phyloP scores from a whole-genome alignment of 352 stramenopile species.

The Pythium plurisporium region DNA sequence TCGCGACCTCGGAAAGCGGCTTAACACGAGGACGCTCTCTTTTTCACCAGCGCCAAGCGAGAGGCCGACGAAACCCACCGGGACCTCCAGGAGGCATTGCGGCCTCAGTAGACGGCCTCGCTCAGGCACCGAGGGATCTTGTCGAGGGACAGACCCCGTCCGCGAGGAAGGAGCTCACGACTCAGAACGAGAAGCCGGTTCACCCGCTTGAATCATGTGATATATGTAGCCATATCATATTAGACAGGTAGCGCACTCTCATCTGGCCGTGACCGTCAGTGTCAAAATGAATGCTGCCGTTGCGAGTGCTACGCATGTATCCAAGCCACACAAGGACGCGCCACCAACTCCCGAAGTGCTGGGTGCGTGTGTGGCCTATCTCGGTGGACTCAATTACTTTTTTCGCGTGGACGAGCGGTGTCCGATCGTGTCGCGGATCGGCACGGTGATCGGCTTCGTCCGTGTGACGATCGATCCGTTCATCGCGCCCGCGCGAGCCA shows the following conservation, averaged over 20 bases:
- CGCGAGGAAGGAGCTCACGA: background rate
- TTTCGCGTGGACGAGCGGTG: conserved; percentile 38
- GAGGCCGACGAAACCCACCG: too few species aligned
- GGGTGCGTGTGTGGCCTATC: conserved; percentile 48
- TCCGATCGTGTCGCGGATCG: conserved; percentile 52
- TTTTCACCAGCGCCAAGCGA: too few species aligned
- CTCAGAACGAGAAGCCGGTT: conserved; percentile 6
- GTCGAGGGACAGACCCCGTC: background rate
- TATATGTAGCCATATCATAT: conserved; percentile 17
- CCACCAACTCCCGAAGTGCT: conserved; percentile 23
- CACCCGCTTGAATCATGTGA: background rate
- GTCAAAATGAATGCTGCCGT: conserved; percentile 1
- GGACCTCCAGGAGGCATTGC: background rate
- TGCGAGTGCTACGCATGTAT: background rate
- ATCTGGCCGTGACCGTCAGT: background rate
- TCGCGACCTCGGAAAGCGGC: background rate
- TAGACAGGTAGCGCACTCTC: conserved; percentile 1
- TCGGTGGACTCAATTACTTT: conserved; percentile 64
- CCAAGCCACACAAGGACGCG: background rate
- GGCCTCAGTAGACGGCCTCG: background rate
- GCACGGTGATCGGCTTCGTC: conserved; percentile 32
- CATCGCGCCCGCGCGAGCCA: conserved; percentile 16
- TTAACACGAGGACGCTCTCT: background rate
- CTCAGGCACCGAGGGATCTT: background rate
- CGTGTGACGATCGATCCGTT: conserved; percentile 43